Conservation (phyloP, 2,329 filamentous ascomycete species). For the Epichloe amarillans region DNA sequence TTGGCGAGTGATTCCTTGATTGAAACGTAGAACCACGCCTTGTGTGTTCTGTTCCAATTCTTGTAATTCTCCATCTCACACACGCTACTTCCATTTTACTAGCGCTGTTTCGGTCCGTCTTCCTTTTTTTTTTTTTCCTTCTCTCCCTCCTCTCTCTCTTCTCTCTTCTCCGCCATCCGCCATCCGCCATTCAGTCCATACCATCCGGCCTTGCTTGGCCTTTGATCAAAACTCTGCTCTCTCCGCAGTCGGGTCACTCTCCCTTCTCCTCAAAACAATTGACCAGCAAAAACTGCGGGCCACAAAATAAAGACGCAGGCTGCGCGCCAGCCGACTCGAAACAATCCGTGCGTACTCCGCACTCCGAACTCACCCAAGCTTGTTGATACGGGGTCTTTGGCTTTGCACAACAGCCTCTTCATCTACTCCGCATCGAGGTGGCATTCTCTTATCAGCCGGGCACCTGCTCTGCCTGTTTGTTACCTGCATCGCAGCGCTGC, state of each 20-base stretch:
- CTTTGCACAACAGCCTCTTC: not conserved
- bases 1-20: no score
- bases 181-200: slow-evolving; percentile 3
- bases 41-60: not conserved
- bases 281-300: not conserved
- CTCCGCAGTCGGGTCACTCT: not conserved
- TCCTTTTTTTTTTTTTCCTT: not conserved
- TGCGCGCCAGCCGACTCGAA: not conserved
- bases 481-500: not conserved
- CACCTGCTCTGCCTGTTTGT: not conserved
- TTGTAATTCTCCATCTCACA: not conserved
- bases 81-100: not conserved
- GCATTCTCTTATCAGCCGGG: not conserved
- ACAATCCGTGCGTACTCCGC: not conserved
- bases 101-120: not conserved
- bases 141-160: not conserved
- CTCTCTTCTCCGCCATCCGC: not conserved
- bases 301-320: not conserved
- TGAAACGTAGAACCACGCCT: no score
- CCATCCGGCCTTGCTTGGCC: slow-evolving; percentile 2
- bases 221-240: slow-evolving; percentile 6
- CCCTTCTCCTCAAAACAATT: not conserved
- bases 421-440: not conserved
- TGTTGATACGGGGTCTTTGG: not conserved
- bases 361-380: not conserved